A percentile compares a stretch with the other conserved stretches of the same genome.
phyloP scores from a whole-genome alignment of 805 yeast species.

The Suhomyces emberorum region DNA sequence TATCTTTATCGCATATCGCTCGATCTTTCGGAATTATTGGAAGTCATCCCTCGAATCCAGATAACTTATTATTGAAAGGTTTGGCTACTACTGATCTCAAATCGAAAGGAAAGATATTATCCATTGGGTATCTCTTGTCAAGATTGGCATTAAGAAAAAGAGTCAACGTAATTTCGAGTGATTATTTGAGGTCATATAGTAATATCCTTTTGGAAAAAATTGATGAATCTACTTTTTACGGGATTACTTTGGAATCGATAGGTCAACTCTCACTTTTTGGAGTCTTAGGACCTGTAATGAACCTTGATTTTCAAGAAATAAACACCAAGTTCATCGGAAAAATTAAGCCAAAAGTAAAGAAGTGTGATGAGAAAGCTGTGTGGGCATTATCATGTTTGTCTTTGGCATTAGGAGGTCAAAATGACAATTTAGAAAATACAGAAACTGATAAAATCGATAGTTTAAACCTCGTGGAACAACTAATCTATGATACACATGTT shows the following conservation, averaged over 20 bases:
- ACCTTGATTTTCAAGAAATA: slow-evolving; percentile 11
- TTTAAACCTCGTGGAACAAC: slow-evolving; percentile 37
- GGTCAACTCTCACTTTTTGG: slow-evolving; percentile 48
- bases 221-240: slow-evolving; percentile 20
- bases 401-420: slow-evolving; percentile 25
- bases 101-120: slow-evolving; percentile 18
- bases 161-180: slow-evolving; percentile 2
- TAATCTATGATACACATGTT: slow-evolving; percentile 53
- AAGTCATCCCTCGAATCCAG: slow-evolving; percentile 33
- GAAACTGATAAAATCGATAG: slow-evolving; percentile 10
- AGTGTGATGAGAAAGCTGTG: slow-evolving; percentile 57
- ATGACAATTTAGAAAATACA: not conserved
- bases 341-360: slow-evolving; percentile 44
- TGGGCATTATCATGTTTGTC: slow-evolving; percentile 55
- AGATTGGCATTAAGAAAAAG: slow-evolving; percentile 37
- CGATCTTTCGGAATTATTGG: slow-evolving; percentile 48
- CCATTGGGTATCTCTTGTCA: slow-evolving; percentile 45
- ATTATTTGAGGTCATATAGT: slow-evolving; percentile 3
- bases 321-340: slow-evolving; percentile 16
- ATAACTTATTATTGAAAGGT: slow-evolving; percentile 7
- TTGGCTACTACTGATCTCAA: slow-evolving; percentile 6
- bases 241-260: slow-evolving; percentile 34
- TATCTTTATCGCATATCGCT: slow-evolving; percentile 32
- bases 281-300: slow-evolving; percentile 35
- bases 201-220: slow-evolving; percentile 7